These are phyloP conservation scores for Helicocarpus griseus DNA, from an alignment of 2,329 filamentous ascomycete genomes.

Conservation along the genomic window DNA sequence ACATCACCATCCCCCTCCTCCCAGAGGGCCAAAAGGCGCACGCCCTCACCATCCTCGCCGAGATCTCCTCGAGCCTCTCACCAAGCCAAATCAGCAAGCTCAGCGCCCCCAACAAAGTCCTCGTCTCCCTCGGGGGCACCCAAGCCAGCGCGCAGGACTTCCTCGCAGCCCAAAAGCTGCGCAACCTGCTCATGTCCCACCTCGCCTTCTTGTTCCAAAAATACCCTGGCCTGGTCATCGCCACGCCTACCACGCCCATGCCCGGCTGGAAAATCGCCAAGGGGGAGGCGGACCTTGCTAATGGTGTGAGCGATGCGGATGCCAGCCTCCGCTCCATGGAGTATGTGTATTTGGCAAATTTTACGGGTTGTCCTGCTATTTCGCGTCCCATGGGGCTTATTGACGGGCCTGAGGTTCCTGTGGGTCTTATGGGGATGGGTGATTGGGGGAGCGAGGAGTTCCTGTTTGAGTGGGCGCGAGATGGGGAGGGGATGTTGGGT, in stretches of 20 bases:
- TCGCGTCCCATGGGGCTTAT: slow-evolving; percentile 66
- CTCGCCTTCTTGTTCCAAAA: slow-evolving; percentile 59
- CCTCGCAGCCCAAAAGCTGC: slow-evolving; percentile 61
- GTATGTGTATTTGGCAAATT: slow-evolving; percentile 79
- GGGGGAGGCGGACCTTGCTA: slow-evolving; percentile 50
- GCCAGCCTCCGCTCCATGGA: slow-evolving; percentile 67
- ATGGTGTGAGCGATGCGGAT: slow-evolving; percentile 65
- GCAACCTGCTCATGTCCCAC: slow-evolving; percentile 69
- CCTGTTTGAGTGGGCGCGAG: slow-evolving; percentile 43
- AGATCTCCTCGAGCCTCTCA: slow-evolving; percentile 49
- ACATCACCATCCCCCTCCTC: slow-evolving; percentile 47
- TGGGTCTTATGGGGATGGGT: slow-evolving; percentile 46
- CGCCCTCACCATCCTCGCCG: slow-evolving; percentile 64
- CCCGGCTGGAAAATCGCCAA: slow-evolving; percentile 61
- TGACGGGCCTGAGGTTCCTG: slow-evolving; percentile 34
- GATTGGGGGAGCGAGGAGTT: slow-evolving; percentile 47
- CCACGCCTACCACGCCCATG: slow-evolving; percentile 68
- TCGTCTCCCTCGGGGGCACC: slow-evolving; percentile 52
- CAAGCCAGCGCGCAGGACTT: slow-evolving; percentile 61
- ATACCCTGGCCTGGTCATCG: slow-evolving; percentile 65
- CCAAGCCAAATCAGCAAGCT: slow-evolving; percentile 46
- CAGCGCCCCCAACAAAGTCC: slow-evolving; percentile 58
- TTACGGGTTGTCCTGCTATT: slow-evolving; percentile 66
- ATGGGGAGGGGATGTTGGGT: slow-evolving; percentile 41
- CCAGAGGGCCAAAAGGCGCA: slow-evolving; percentile 68